Percentiles rank a stretch among this genome's conserved stretches.
These are phyloP conservation scores for Fomitopsis palustris DNA, from an alignment of 1,284 basidiomycete genomes.

Conservation along the genomic window DNA sequence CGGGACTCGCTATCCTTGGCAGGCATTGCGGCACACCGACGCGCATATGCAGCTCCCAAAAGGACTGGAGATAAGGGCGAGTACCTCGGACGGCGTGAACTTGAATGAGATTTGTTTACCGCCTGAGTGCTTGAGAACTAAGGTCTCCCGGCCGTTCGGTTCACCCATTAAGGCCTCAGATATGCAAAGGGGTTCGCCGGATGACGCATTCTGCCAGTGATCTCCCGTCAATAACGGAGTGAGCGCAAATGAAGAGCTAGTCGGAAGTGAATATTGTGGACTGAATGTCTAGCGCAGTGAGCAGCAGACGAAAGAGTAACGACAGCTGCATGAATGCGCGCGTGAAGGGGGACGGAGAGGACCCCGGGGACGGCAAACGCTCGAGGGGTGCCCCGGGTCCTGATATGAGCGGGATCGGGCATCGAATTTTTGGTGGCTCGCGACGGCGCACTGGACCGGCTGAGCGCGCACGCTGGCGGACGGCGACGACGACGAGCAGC, in stretches of 20 bases:
- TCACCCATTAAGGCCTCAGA: not conserved
- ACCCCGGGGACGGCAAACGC: not conserved
- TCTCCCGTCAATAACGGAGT: too few relatives aligned
- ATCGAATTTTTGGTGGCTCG: slow-evolving; percentile 5
- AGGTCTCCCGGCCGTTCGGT: not conserved
- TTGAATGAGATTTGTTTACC: not conserved
- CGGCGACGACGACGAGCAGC: slow-evolving; percentile 16
- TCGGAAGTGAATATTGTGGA: not conserved
- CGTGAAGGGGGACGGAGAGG: too few relatives aligned
- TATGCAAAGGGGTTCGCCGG: not conserved
- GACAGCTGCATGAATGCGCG: too few relatives aligned
- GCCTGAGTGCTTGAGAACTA: not conserved
- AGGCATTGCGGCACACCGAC: not conserved
- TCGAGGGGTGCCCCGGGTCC: not conserved
- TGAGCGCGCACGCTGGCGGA: slow-evolving; percentile 16
- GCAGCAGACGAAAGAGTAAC: too few relatives aligned
- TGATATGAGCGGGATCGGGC: not conserved
- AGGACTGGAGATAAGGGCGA: not conserved
- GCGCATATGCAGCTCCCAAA: not conserved
- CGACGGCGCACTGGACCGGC: slow-evolving; percentile 1
- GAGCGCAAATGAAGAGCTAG: too few relatives aligned
- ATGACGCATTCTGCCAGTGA: not conserved
- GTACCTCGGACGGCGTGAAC: not conserved
- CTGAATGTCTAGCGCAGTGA: too few relatives aligned
- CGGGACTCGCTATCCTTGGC: not conserved